These are phyloP conservation scores for Lachnellula suecica DNA, from an alignment of 2,329 filamentous ascomycete genomes.

Conservation along the genomic window DNA sequence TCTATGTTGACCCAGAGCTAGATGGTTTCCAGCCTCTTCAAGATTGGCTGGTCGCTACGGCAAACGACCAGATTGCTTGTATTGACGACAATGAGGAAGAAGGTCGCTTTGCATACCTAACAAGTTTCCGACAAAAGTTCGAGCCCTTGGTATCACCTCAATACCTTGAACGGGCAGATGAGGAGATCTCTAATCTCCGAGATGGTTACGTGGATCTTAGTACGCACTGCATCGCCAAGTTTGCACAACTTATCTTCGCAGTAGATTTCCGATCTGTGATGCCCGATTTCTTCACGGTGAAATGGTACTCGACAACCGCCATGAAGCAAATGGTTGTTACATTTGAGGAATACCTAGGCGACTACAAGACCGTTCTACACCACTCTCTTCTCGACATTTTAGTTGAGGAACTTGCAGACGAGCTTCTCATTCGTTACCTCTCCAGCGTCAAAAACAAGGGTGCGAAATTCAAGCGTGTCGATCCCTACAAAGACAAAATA, in stretches of 20 bases:
- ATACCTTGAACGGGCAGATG: constrained; percentile 73
- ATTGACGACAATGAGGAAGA: constrained; percentile 88
- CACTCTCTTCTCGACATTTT: constrained; percentile 87
- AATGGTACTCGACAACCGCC: constrained; percentile 83
- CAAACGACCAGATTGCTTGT: constrained; percentile 97
- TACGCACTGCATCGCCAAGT: constrained; percentile 87
- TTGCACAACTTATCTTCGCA: constrained; percentile 82
- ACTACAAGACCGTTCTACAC: constrained; percentile 83
- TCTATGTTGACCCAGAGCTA: constrained; percentile 59
- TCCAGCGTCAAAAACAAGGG: constrained; percentile 83
- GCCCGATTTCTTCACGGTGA: constrained; percentile 84
- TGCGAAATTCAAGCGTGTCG: constrained; percentile 81
- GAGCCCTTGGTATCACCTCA: constrained; percentile 76
- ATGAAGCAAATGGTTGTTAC: constrained; percentile 95
- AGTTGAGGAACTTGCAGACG: constrained; percentile 88
- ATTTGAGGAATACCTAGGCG: constrained; percentile 89
- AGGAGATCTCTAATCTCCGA: constrained; percentile 72
- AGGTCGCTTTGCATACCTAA: constrained; percentile 76
- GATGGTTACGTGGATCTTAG: constrained; percentile 95
- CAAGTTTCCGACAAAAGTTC: constrained; percentile 81
- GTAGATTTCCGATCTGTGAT: constrained; percentile 86
- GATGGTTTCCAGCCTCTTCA: constrained; percentile 77
- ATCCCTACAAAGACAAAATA: constrained; percentile 90
- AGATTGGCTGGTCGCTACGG: constrained; percentile 95
- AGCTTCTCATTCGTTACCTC: constrained; percentile 85